Base-by-base conservation (phyloP, 2,329 filamentous ascomycete species). In the Calonectria crousiana region DNA sequence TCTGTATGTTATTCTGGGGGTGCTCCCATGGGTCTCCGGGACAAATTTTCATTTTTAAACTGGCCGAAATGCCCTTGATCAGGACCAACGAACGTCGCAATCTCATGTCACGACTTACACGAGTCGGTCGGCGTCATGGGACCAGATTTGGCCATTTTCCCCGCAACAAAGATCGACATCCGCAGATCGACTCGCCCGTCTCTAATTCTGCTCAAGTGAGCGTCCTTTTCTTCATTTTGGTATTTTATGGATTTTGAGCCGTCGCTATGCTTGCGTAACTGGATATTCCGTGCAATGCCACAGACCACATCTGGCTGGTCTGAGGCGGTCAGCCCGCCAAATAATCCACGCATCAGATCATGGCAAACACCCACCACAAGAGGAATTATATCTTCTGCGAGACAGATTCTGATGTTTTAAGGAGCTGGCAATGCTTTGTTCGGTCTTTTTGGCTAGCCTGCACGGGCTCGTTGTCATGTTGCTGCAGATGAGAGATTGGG, bases 91-190 rank as follows among this genome's bases (percentile, higher is more conserved):
- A 71, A 53, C 52, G 44, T 67, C 51, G 41, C 71, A 56, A 76
- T 75, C 23, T 56, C 32, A 67, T 38, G 78, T 79, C 76, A 70
- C 72, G 77, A 81, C 79, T 81, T 80, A 80, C 78, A 81, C 71
- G 56, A 72, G 76, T 72, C 74, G 78, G 79, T 80, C 47, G 71
- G 76, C 79, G 77, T 78, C 79, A 71, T 68, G 72, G 68, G 64
- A 66, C 68, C 65, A 71, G 52, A 58, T 60, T 67, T 60, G 13
- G 62, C 53, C 69, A 69, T 60, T 67, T 67, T 44, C 60, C 23
- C 60, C 67, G 52, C 32, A 44, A 64, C 52, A 49, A 62, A 53
- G 44, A 51, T 60, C 49, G 49, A 13, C 36, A 41, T 30, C 51
- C 62, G 30, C 34, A 34, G 26, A 58, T 71, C n/a, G 51, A 53